These are phyloP conservation scores for Zymoseptoria ardabiliae DNA, from an alignment of 2,329 filamentous ascomycete genomes.

Conservation along the genomic window DNA sequence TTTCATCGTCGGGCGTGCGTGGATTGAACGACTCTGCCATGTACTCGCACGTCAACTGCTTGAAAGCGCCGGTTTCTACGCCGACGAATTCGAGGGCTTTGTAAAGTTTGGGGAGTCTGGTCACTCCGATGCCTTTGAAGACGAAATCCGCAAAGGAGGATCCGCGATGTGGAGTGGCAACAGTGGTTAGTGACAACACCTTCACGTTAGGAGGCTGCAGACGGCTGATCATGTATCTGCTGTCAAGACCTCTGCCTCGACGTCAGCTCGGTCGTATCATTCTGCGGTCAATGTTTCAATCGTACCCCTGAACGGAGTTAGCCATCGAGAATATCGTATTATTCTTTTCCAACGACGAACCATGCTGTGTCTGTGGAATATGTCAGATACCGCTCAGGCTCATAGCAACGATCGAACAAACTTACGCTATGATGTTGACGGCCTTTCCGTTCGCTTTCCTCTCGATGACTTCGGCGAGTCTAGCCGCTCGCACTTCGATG, in stretches of 20 bases:
- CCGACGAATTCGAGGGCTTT: constrained; percentile 52
- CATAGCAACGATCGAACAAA: constrained; percentile 8
- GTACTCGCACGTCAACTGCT: constrained; percentile 53
- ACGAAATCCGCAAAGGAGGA: constrained; percentile 57
- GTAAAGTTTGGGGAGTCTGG: constrained; percentile 49
- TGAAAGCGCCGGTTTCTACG: constrained; percentile 53
- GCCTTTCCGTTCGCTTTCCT: constrained; percentile 47
- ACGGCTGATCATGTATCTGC: constrained; percentile 56
- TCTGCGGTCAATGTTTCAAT: not conserved
- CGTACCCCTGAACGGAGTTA: constrained; percentile 17
- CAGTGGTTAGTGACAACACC: constrained; percentile 61
- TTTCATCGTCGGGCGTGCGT: constrained; percentile 47
- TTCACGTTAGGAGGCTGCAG: constrained; percentile 59
- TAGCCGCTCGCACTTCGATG: constrained; percentile 51
- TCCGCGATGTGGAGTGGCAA: constrained; percentile 55
- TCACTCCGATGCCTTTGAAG: constrained; percentile 49
- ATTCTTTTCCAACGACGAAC: constrained; percentile 1
- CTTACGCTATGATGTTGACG: constrained; percentile 59
- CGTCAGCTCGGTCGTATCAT: constrained; percentile 2
- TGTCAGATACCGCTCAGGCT: constrained; percentile 8
- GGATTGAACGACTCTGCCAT: constrained; percentile 54
- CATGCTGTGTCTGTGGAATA: constrained; percentile 13
- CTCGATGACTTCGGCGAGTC: constrained; percentile 47
- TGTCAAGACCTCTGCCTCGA: constrained; percentile 49
- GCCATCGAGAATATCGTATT: not conserved